Evolutionary conservation across 345 rosid genomes (phyloP).

Genomic region (Moringa oleifera): DNA sequence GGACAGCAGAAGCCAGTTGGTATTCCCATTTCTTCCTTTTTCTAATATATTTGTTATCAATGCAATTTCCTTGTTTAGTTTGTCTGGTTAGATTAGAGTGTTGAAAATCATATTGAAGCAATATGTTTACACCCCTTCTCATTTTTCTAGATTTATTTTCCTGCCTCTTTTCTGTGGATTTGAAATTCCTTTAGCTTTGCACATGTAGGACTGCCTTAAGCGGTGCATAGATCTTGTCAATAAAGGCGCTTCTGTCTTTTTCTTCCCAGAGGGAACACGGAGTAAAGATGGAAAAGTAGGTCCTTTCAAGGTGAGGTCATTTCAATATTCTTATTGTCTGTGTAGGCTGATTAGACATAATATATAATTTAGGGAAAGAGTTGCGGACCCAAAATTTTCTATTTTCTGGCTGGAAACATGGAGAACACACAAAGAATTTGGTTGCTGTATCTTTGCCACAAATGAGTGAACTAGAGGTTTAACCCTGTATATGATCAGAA

Average conservation of each 20-base stretch:
- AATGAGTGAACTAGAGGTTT: background rate
- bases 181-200: conserved; percentile 15
- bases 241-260: conserved; percentile 77
- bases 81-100: too few relatives aligned
- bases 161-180: conserved; percentile 2
- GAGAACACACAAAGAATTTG: background rate
- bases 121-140: background rate
- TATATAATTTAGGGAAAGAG: background rate
- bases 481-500: background rate
- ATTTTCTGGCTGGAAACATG: background rate
- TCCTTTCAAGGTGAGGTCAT: conserved; percentile 68
- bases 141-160: background rate
- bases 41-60: background rate
- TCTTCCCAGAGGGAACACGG: conserved; percentile 96
- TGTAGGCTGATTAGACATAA: background rate
- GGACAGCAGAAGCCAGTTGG: conserved; percentile 93
- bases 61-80: conserved; percentile 3
- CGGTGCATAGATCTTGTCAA: conserved; percentile 72
- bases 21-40: conserved; percentile 17
- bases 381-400: background rate
- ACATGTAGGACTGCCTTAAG: conserved; percentile 73
- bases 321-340: background rate
- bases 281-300: conserved; percentile 82
- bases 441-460: background rate
- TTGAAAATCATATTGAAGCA: too few relatives aligned